phyloP scores from a whole-genome alignment of 2,329 filamentous ascomycete genomes.

The Trichoderma koningii region DNA sequence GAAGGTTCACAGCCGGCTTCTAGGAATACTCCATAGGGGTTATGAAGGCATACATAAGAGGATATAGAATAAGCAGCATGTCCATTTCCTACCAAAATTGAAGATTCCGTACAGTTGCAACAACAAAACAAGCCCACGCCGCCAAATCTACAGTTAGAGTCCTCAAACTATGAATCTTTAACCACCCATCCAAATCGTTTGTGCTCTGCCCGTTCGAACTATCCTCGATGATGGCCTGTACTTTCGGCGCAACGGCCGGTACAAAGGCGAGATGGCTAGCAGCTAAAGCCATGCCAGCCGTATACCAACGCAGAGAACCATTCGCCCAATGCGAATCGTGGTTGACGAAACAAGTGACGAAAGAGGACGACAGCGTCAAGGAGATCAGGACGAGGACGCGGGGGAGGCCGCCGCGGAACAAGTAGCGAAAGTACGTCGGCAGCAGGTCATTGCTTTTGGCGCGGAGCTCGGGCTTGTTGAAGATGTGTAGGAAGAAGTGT shows the following conservation, averaged over 20 bases:
- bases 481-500: slow-evolving; percentile 44
- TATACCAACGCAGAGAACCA: slow-evolving; percentile 40
- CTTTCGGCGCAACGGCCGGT: slow-evolving; percentile 39
- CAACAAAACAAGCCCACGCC: slow-evolving; percentile 12
- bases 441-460: slow-evolving; percentile 32
- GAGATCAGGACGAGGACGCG: slow-evolving; percentile 41
- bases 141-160: slow-evolving; percentile 6
- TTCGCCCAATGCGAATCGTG: slow-evolving; percentile 31
- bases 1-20: too few species aligned
- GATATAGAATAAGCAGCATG: too few species aligned
- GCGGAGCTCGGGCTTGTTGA: slow-evolving; percentile 38
- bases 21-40: neutral
- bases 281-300: slow-evolving; percentile 37
- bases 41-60: neutral
- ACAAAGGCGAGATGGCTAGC: slow-evolving; percentile 40
- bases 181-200: slow-evolving; percentile 4
- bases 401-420: slow-evolving; percentile 44
- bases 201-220: slow-evolving; percentile 28
- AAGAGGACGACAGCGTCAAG: slow-evolving; percentile 36
- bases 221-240: slow-evolving; percentile 38
- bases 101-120: slow-evolving; percentile 5
- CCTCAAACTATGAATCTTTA: slow-evolving; percentile 3
- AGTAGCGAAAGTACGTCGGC: slow-evolving; percentile 47
- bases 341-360: slow-evolving; percentile 5
- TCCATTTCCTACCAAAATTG: neutral